Evolutionary conservation across 176 grass and related monocot species (phyloP), one percentile per base, ranked within the genome.

Genomic region (Chrysopogon serrulatus): DNA sequence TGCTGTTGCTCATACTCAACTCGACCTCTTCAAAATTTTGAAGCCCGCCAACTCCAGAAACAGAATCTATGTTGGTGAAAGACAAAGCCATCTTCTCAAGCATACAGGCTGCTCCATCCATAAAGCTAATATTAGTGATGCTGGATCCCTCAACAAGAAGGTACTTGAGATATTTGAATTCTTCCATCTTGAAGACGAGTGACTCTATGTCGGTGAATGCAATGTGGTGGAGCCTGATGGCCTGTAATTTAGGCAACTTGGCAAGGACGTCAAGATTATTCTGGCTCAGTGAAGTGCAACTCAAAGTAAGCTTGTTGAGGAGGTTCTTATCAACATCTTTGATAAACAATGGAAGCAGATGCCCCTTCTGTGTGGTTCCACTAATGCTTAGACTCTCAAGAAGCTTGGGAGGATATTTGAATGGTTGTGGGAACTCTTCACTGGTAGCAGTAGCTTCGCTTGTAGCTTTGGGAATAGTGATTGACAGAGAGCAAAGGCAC

Each of bases 311-410:
- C 35, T n/a, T n/a, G n/a, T 68, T 68, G 1, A 8, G 21, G 2
- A 68, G 65, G 4, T n/a, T 26, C 1, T 18, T 21, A 0, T 53
- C 3, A 53, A 1, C 4, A 42, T 0, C 2, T n/a, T 12, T 11
- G 2, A 10, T 0, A 0, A 63, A 5, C 11, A 62, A 56, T 81
- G 19, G 15, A 36, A 83, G 71, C n/a, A 41, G 85, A 7, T 3
- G n/a, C n/a, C 5, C 48, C 47, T 5, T 45, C 0, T 60, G 19
- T 28, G 78, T 85, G 18, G 4, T 68, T 43, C 81, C 76, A 0
- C 2, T 34, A 6, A 91, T 69, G 17, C 19, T 76, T 18, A 91
- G 59, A 23, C 24, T 72, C n/a, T 88, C 56, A 26, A 88, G 81
- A 57, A 59, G 4, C 6, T 84, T 67, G 5, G 73, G n/a, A n/a